Evolutionary conservation across 208 protist genomes (phyloP), one percentile per base, ranked within the genome.

Genomic region (Crithidia brevicula): DNA sequence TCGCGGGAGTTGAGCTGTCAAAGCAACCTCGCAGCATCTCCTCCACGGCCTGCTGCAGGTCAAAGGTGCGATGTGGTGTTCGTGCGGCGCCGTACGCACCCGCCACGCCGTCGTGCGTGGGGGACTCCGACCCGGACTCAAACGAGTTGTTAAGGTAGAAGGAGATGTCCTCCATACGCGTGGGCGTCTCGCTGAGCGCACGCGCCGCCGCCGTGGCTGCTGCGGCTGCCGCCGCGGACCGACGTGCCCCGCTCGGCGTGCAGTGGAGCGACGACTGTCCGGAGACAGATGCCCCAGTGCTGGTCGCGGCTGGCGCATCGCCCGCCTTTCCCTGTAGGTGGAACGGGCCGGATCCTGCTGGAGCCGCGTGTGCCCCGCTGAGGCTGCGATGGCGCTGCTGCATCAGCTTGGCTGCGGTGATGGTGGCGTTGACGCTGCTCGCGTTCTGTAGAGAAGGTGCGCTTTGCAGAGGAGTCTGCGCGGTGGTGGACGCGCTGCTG

Each of bases 11-110:
- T n/a, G 50, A 68, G 54, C 45, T 64, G 70, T 81, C 56, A 4
- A 74, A 34, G 18, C 63, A 77, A 23, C 46, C 63, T 4, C 71
- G 76, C 23, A 82, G 66, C 40, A 82, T 68, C 46, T 82, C 76
- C 28, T 82, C 76, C 30, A 77, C 65, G 0, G 71, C 69, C 22
- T 64, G 30, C 50, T 77, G 70, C 1, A 75, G 43, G 42, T 75
- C 61, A 54, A 51, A 75, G 22, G 45, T 59, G 20, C 38, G 54
- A 16, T 47, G 28, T 4, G 70, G 70, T 0, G 64, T 77, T 9
- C 31, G 28, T 1, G 36, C 6, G 0, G 50, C 38, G 10, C 16
- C 23, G 62, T 49, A 46, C 25, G 27, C 49, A 11, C 25, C 42
- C 5, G 30, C 61, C 0, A 8, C 57, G 10, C 31, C 46, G 36